A percentile compares a stretch with the other conserved stretches of the same genome.
Conservation (phyloP, 306 rosid genomes). For the Styphnolobium japonicum region DNA sequence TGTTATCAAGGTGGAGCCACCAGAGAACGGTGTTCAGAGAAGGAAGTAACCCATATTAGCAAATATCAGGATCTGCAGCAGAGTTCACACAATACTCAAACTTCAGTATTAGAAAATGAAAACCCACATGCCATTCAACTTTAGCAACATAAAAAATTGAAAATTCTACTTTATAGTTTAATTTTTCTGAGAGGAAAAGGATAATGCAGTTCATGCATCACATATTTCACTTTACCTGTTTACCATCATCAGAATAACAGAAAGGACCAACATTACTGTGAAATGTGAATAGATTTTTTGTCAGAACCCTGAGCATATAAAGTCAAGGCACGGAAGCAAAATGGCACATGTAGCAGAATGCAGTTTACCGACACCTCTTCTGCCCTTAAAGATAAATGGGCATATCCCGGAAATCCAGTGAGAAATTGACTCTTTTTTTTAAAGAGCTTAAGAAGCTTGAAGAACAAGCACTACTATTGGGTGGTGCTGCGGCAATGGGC, state of each 20-base stretch:
- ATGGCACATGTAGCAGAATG: neutral
- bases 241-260: neutral
- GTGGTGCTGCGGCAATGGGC: neutral
- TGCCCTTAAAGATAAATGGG: neutral
- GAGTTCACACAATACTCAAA: neutral
- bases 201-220: neutral
- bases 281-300: neutral
- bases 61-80: neutral
- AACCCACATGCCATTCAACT: neutral
- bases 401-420: constrained; percentile 43
- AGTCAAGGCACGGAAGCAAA: neutral
- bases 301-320: neutral
- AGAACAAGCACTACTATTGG: constrained; percentile 24
- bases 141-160: neutral
- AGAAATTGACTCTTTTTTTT: constrained; percentile 17
- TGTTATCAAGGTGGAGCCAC: constrained; percentile 11
- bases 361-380: neutral
- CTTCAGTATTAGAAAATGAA: neutral
- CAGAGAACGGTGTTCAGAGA: neutral
- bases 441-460: constrained; percentile 13
- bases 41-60: neutral
- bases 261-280: neutral
- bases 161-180: neutral
- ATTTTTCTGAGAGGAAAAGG: neutral
- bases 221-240: neutral